Evolutionary conservation across 148 eudicot species (phyloP).

Genomic region (Amaranthus hypochondriacus): DNA sequence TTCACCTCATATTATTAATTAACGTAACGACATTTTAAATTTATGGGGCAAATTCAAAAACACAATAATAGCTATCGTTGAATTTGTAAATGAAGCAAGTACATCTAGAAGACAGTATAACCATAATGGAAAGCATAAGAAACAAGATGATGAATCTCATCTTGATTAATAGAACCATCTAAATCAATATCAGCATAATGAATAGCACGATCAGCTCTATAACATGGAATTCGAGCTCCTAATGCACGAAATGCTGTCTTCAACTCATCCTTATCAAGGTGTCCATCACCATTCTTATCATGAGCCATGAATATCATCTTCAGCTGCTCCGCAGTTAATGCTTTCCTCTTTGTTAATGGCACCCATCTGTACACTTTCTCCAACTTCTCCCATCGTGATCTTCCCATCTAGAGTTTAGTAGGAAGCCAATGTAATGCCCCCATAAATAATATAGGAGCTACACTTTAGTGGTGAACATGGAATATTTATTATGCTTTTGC

Average conservation of each 20-base stretch:
- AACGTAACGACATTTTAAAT: too few relatives aligned
- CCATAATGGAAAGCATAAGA: constrained; percentile 34
- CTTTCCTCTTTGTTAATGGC: constrained; percentile 12
- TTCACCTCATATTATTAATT: too few relatives aligned
- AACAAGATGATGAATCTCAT: constrained; percentile 40
- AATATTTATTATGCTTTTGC: constrained; percentile 13
- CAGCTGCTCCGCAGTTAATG: constrained; percentile 29
- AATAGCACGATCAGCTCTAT: constrained; percentile 35
- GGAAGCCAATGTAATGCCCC: constrained; percentile 9
- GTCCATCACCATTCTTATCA: constrained; percentile 36
- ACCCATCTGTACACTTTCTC: constrained; percentile 13
- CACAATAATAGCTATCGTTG: background rate
- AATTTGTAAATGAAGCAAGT: background rate
- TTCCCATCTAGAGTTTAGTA: constrained; percentile 17
- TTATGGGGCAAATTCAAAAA: background rate
- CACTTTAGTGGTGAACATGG: constrained; percentile 1
- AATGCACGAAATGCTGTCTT: constrained; percentile 32
- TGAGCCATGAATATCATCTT: constrained; percentile 32
- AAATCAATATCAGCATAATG: constrained; percentile 33
- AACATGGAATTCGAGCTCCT: constrained; percentile 31
- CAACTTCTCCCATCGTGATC: constrained; percentile 14
- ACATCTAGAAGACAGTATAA: constrained; percentile 10
- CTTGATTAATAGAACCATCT: constrained; percentile 34
- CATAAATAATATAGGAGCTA: background rate
- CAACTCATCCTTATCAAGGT: constrained; percentile 39